Percentiles rank a stretch among this genome's conserved stretches.
Conservation (phyloP, 169 alveolate genomes). For the Cryptosporidium felis region DNA sequence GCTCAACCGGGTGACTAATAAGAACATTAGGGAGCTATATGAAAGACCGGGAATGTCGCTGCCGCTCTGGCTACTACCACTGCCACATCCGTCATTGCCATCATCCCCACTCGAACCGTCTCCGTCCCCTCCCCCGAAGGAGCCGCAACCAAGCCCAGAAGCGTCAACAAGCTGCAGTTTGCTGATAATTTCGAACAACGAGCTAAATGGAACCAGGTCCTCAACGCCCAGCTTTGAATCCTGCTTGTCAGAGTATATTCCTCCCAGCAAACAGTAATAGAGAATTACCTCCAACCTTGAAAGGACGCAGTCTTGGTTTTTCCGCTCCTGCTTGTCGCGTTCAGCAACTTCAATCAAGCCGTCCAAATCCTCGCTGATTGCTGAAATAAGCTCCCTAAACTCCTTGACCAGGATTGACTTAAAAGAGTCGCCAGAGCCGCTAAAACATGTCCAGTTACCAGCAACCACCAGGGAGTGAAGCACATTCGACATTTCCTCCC, state of each 20-base stretch:
- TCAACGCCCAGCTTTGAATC: background rate
- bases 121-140: too few relatives aligned
- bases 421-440: background rate
- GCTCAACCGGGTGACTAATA: background rate
- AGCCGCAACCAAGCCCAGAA: too few relatives aligned
- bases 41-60: conserved; percentile 19
- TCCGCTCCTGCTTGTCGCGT: background rate
- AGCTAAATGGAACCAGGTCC: background rate
- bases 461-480: conserved; percentile 25
- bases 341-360: background rate
- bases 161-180: background rate
- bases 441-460: conserved; percentile 6
- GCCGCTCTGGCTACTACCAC: too few relatives aligned
- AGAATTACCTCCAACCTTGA: conserved; percentile 4
- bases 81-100: too few relatives aligned
- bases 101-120: too few relatives aligned
- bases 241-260: background rate
- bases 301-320: too few relatives aligned
- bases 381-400: background rate
- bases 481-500: conserved; percentile 61
- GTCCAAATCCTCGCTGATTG: background rate
- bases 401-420: background rate
- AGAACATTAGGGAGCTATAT: conserved; percentile 26
- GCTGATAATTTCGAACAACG: background rate
- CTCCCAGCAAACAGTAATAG: conserved; percentile 43